Evolutionary conservation across 805 yeast genomes (phyloP), one percentile per base, ranked within the genome.

Genomic region (Barnettozyma populi): DNA sequence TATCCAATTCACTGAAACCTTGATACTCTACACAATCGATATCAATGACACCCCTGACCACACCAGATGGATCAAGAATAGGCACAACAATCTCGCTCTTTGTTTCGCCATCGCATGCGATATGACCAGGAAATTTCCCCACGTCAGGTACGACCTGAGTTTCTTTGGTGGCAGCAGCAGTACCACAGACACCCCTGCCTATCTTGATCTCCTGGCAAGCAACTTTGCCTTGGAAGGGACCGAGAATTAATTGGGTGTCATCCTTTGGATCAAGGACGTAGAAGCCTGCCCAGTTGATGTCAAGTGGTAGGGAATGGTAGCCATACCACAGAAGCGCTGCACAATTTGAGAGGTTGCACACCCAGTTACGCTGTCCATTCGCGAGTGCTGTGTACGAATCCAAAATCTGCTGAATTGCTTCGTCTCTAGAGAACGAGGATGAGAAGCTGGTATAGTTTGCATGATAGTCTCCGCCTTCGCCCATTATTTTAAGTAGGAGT

Each of bases 41-140:
- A 62, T 94, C 98, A 44, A 92, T 71, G 5, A 92, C 97, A 6
- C 94, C 98, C 18, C 77, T 57, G 1, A 81, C 67, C 14, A 58
- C 58, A 2, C 73, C 76, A 4, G 61, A 59, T 11, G 65, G 59
- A 24, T 62, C 62, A 0, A 80, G 58, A 7, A 90, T 78, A 0
- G 98, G 98, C 2, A 92, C 90, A 19, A 94, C 98, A 27, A 92
- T 86, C 62, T 92, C 99, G 63, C 96, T 86, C 53, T 84, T 76
- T 0, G 98, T 92, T 49, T 83, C 96, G 0, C 96, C 96, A 67
- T 94, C 99, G 68, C 99, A 92, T 0, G 98, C 98, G 54, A 92
- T 94, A 62, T 92, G 98, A 1, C 95, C 95, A 0, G 96, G 95
- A 57, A 80, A 89, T 55, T 76, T 63, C 19, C 84, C 73, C 2